Evolutionary conservation across 2,329 filamentous ascomycete species (phyloP).

Genomic region (Paecilomyces dactylethromorphus): DNA sequence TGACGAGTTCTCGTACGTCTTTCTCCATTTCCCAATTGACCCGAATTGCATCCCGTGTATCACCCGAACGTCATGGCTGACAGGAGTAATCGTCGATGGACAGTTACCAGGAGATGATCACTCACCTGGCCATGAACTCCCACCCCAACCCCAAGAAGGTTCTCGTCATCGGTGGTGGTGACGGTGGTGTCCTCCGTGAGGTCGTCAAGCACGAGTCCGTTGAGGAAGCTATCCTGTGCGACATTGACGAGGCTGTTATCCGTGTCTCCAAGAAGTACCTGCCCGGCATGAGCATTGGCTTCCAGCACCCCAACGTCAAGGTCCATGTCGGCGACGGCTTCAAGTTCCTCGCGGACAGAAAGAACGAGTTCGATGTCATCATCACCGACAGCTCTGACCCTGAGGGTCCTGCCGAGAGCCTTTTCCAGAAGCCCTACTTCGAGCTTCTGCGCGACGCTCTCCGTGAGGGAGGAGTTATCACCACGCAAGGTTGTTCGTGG

Average conservation of each 20-base stretch:
- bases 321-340: slow-evolving; percentile 95
- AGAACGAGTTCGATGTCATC: slow-evolving; percentile 98
- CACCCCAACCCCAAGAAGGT: slow-evolving; percentile 98
- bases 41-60: background rate
- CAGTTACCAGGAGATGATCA: slow-evolving; percentile 99
- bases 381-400: slow-evolving; percentile 98
- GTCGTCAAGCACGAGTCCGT: slow-evolving; percentile 98
- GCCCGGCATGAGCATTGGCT: slow-evolving; percentile 85
- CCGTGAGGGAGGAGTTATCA: slow-evolving; percentile 93
- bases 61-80: background rate
- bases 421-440: slow-evolving; percentile 99
- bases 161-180: slow-evolving; percentile 94
- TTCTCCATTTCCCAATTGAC: background rate
- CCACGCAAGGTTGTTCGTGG: slow-evolving; percentile 99
- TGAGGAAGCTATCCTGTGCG: slow-evolving; percentile 92
- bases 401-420: slow-evolving; percentile 87
- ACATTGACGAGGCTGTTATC: slow-evolving; percentile 98
- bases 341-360: slow-evolving; percentile 95
- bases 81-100: background rate
- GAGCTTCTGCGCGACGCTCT: slow-evolving; percentile 85
- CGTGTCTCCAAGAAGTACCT: slow-evolving; percentile 98
- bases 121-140: slow-evolving; percentile 95
- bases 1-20: slow-evolving; percentile 80
- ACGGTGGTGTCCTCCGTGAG: slow-evolving; percentile 95
- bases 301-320: slow-evolving; percentile 88